Evolutionary conservation across 371 early-diverging fungal species (phyloP).

Genomic region (Zopfochytrium polystomum): DNA sequence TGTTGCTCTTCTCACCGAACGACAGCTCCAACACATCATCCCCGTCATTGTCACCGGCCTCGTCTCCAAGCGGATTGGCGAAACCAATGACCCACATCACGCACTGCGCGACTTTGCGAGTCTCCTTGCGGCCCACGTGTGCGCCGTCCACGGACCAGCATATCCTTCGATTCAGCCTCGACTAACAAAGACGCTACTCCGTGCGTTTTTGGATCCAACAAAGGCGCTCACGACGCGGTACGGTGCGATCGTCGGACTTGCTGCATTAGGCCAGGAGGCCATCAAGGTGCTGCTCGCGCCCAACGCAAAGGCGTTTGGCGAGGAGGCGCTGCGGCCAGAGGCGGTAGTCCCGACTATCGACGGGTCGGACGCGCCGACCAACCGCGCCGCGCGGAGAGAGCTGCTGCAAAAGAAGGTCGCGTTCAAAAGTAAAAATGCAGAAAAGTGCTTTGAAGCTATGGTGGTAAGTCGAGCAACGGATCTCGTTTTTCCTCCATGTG

Average conservation of each 20-base stretch:
- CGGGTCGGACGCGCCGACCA: too few relatives aligned
- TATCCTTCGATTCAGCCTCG: slow-evolving; percentile 88
- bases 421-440: too few relatives aligned
- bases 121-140: slow-evolving; percentile 65
- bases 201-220: slow-evolving; percentile 82
- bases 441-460: too few relatives aligned
- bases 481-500: too few relatives aligned
- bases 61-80: slow-evolving; percentile 78
- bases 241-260: slow-evolving; percentile 83
- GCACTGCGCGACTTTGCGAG: slow-evolving; percentile 77
- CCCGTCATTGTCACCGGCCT: slow-evolving; percentile 95
- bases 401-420: too few relatives aligned
- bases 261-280: slow-evolving; percentile 74
- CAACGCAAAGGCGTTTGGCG: slow-evolving; percentile 65
- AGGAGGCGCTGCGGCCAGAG: slow-evolving; percentile 7
- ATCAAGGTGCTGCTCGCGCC: slow-evolving; percentile 72
- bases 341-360: too few relatives aligned
- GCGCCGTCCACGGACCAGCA: slow-evolving; percentile 64
- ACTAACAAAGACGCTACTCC: slow-evolving; percentile 80
- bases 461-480: too few relatives aligned
- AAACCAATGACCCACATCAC: slow-evolving; percentile 76
- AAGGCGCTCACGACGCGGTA: slow-evolving; percentile 81
- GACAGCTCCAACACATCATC: slow-evolving; percentile 93
- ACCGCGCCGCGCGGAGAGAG: too few relatives aligned
- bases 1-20: not conserved